Evolutionary conservation across 2,329 filamentous ascomycete species (phyloP).

Genomic region (Fusarium setosum): DNA sequence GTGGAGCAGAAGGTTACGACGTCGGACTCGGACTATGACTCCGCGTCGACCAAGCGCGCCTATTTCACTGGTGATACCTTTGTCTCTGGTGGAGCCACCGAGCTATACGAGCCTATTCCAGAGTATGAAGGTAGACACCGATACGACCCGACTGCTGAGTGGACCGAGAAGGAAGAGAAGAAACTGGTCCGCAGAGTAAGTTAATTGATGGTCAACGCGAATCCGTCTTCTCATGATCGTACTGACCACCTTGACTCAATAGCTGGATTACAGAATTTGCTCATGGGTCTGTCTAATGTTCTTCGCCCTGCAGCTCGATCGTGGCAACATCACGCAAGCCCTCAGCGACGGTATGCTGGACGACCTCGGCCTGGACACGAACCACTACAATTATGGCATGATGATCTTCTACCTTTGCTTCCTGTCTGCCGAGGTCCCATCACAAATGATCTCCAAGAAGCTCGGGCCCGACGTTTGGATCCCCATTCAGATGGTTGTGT

Average conservation of each 20-base stretch:
- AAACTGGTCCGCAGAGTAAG: conserved; percentile 62
- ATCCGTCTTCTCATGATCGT: too few relatives aligned
- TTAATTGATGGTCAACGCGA: background rate
- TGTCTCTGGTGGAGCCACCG: conserved; percentile 5
- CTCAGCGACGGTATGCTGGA: conserved; percentile 58
- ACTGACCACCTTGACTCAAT: background rate
- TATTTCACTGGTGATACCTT: background rate
- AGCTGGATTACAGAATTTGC: conserved; percentile 48
- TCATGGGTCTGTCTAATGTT: conserved; percentile 53
- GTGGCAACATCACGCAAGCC: conserved; percentile 60
- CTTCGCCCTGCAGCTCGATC: conserved; percentile 59
- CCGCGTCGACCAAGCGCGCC: background rate
- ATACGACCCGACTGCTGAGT: conserved; percentile 67
- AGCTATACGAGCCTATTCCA: conserved; percentile 61
- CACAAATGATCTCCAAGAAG: conserved; percentile 69
- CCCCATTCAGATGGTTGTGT: conserved; percentile 64
- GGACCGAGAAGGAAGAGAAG: conserved; percentile 68
- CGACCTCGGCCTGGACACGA: conserved; percentile 56
- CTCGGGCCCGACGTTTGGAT: conserved; percentile 70
- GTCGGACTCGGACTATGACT: background rate
- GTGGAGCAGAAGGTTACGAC: background rate
- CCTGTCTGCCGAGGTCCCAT: conserved; percentile 59
- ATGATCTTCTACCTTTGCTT: conserved; percentile 47
- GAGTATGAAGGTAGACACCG: conserved; percentile 69
- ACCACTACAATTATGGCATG: conserved; percentile 50